Evolutionary conservation across 2,329 filamentous ascomycete genomes (phyloP), one percentile per base, ranked within the genome.

Genomic region (Cercospora sp.): DNA sequence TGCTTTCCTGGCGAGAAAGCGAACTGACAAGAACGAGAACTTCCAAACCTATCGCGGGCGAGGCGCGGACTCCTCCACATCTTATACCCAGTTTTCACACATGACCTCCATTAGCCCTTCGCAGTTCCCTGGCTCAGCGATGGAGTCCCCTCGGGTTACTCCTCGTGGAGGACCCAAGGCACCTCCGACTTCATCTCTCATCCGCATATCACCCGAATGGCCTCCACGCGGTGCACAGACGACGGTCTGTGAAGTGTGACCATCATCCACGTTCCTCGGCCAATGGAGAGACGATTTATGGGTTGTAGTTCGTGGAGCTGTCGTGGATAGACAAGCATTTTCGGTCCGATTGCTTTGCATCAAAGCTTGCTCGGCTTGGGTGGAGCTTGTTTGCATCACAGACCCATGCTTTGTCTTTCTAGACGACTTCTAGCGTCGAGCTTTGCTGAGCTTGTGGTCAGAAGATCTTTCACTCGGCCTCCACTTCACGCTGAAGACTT

Each of bases 291-390:
- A 13, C 30, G 26, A 23, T 23, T 12, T 63, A 45, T 36, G 12
- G 16, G 26, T 18, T 20, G 28, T 18, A 16, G 28, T 58, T 58
- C 55, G 55, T 31, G 26, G 55, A 58, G n/a, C 28, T 36, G 28
- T 36, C 60, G 31, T 45, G 30, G 20, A 62, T 42, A 33, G 51
- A 66, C 59, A 67, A 67, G 65, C 65, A 65, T 62, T 65, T 18
- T 61, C 66, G 62, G 66, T 23, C 62, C 66, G 66, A 68, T 60
- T 64, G 23, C 55, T 59, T 67, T 36, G 55, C 28, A 31, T 18
- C 18, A 58, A 58, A 58, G 55, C 55, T 36, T 58, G 65, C 53
- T 51, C n/a, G 57, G 60, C 51, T 67, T 64, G 57, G 10, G 57
- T 64, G 65, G 60, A 65, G 66, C 63, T 65, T 65, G 48, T 39